Conservation (phyloP, 768 basidiomycete species). For the Russula dissimulans region DNA sequence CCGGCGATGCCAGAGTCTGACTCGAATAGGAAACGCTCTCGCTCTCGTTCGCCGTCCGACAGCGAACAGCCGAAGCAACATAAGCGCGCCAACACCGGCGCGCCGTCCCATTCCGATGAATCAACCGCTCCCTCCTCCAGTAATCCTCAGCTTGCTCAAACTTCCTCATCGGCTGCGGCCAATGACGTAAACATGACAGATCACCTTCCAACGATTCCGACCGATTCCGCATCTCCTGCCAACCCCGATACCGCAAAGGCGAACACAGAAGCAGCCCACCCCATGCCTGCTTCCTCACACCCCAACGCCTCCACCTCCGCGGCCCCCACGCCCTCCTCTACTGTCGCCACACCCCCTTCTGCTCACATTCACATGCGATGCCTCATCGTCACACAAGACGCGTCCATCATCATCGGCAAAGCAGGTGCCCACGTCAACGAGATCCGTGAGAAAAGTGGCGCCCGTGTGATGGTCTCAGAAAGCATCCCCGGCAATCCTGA, state of each 20-base stretch:
- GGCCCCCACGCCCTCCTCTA: constrained; percentile 42
- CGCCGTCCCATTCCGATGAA: constrained; percentile 39
- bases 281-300: constrained; percentile 25
- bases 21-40: constrained; percentile 74
- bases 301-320: constrained; percentile 40
- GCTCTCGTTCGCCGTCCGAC: constrained; percentile 80
- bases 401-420: constrained; percentile 97
- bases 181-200: constrained; percentile 64
- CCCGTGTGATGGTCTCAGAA: constrained; percentile 94
- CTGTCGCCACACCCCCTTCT: constrained; percentile 46
- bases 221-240: constrained; percentile 44
- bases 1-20: constrained; percentile 82
- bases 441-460: constrained; percentile 95
- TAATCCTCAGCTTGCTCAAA: constrained; percentile 35
- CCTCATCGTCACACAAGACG: constrained; percentile 98
- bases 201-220: constrained; percentile 25
- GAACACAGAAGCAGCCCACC: constrained; percentile 28
- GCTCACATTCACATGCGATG: constrained; percentile 95
- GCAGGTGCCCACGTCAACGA: constrained; percentile 95
- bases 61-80: constrained; percentile 68
- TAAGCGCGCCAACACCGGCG: constrained; percentile 81
- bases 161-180: constrained; percentile 29
- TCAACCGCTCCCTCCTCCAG: constrained; percentile 30
- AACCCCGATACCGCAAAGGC: constrained; percentile 45
- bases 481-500: constrained; percentile 99